Conservation (phyloP, 106 monocot species). For the Acorus calamus region DNA sequence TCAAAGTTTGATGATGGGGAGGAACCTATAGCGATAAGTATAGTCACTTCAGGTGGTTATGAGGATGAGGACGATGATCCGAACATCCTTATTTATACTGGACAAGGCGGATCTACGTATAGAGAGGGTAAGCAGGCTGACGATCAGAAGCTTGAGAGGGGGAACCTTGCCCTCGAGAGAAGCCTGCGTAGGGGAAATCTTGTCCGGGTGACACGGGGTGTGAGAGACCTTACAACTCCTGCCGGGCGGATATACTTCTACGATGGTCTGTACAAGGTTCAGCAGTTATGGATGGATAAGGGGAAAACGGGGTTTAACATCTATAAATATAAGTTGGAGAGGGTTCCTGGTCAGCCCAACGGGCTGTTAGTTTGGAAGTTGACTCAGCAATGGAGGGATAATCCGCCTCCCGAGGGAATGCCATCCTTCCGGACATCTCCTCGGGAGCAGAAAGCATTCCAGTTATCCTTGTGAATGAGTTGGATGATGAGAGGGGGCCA, state of each 20-base stretch:
- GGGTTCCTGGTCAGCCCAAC: slow-evolving; percentile 57
- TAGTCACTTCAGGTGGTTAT: slow-evolving; percentile 75
- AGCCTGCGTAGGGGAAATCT: slow-evolving; percentile 35
- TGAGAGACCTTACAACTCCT: slow-evolving; percentile 22
- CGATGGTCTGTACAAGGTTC: slow-evolving; percentile 70
- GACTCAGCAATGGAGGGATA: slow-evolving; percentile 44
- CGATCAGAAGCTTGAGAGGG: slow-evolving; percentile 79
- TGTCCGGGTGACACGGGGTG: slow-evolving; percentile 59
- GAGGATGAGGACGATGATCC: slow-evolving; percentile 47
- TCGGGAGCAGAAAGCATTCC: slow-evolving; percentile 47
- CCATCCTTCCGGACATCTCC: slow-evolving; percentile 47
- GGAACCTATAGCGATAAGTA: slow-evolving; percentile 56
- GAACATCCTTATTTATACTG: slow-evolving; percentile 54
- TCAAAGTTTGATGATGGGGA: slow-evolving; percentile 19
- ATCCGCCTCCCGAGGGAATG: slow-evolving; percentile 39
- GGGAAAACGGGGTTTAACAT: slow-evolving; percentile 52
- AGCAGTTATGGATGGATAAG: slow-evolving; percentile 52
- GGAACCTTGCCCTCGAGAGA: slow-evolving; percentile 74
- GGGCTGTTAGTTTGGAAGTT: slow-evolving; percentile 53
- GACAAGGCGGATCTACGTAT: slow-evolving; percentile 43
- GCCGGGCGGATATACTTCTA: slow-evolving; percentile 61
- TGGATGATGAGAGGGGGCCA: slow-evolving; percentile 47
- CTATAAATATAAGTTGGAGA: slow-evolving; percentile 64
- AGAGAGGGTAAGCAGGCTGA: slow-evolving; percentile 19
- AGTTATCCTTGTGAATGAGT: slow-evolving; percentile 66